A percentile compares a stretch with the other conserved stretches of the same genome.
These are phyloP conservation scores for Stachybotrys chartarum DNA, from an alignment of 2,329 filamentous ascomycete genomes.

Conservation along the genomic window DNA sequence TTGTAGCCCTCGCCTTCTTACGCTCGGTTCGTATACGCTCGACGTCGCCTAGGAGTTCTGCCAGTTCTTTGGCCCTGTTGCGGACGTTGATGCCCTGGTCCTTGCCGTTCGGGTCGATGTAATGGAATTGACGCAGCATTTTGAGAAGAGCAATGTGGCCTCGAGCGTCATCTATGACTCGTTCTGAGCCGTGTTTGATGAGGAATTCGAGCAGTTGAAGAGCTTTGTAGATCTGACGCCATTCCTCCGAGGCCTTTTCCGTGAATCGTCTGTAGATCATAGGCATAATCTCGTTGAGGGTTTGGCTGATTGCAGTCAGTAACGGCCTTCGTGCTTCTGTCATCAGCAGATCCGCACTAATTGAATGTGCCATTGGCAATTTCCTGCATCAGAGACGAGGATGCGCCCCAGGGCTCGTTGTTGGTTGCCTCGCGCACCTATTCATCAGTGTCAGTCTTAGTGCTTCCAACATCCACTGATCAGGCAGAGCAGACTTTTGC, in stretches of 20 bases:
- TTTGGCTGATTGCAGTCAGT: slow-evolving; percentile 55
- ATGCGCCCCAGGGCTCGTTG: slow-evolving; percentile 94
- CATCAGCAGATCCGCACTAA: slow-evolving; percentile 57
- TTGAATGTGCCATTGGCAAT: slow-evolving; percentile 97
- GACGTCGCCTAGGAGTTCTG: slow-evolving; percentile 87
- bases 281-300: slow-evolving; percentile 98
- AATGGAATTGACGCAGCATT: slow-evolving; percentile 98
- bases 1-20: slow-evolving; percentile 86
- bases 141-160: slow-evolving; percentile 92
- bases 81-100: slow-evolving; percentile 97
- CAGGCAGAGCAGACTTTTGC: slow-evolving; percentile 41
- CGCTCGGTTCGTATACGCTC: slow-evolving; percentile 74
- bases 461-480: background rate
- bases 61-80: slow-evolving; percentile 91
- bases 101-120: slow-evolving; percentile 91
- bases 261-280: slow-evolving; percentile 99
- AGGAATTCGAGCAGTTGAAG: slow-evolving; percentile 95
- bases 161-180: slow-evolving; percentile 93
- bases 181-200: slow-evolving; percentile 95
- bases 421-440: slow-evolving; percentile 97
- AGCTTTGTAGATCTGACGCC: slow-evolving; percentile 98
- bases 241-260: slow-evolving; percentile 96
- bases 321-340: background rate
- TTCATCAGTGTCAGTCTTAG: background rate
- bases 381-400: slow-evolving; percentile 85